Evolutionary conservation across 2,329 filamentous ascomycete species (phyloP).

Genomic region (Ophiocordyceps robertsii): DNA sequence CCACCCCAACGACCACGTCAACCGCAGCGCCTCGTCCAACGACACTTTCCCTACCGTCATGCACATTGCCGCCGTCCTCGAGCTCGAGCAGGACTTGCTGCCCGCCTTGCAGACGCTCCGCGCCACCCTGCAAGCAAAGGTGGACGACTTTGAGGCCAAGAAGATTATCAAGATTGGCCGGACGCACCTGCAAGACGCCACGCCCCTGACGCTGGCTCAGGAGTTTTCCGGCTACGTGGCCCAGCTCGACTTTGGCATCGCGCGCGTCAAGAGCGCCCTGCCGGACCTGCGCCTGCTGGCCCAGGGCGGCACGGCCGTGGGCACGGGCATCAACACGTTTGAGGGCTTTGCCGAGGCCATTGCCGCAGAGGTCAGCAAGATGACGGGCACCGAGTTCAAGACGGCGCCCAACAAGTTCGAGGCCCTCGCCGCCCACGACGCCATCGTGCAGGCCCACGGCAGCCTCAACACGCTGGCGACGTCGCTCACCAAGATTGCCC

Average conservation of each 20-base stretch:
- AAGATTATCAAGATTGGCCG: conserved; percentile 98
- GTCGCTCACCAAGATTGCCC: conserved; percentile 94
- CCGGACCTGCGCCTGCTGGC: conserved; percentile 78
- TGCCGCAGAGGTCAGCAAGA: conserved; percentile 77
- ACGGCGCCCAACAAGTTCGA: conserved; percentile 99
- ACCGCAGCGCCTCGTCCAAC: conserved; percentile 97
- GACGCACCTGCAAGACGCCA: conserved; percentile 95
- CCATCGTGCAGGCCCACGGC: conserved; percentile 86
- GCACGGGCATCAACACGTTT: conserved; percentile 95
- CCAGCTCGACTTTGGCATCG: conserved; percentile 82
- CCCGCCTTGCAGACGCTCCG: conserved; percentile 74
- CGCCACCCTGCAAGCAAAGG: conserved; percentile 75
- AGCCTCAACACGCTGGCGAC: conserved; percentile 83
- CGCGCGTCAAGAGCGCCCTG: conserved; percentile 70
- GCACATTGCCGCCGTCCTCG: conserved; percentile 95
- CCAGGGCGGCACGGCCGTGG: conserved; percentile 92
- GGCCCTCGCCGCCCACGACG: conserved; percentile 88
- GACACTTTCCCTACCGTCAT: conserved; percentile 99
- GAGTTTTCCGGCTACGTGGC: conserved; percentile 97
- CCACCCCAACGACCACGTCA: conserved; percentile 98
- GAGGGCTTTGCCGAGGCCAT: conserved; percentile 91
- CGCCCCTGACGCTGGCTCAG: conserved; percentile 86
- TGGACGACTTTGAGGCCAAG: conserved; percentile 68
- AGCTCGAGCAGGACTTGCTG: conserved; percentile 75
- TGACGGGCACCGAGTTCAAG: conserved; percentile 87